A percentile compares a stretch with the other conserved stretches of the same genome.
Evolutionary conservation across 257 asterid genomes (phyloP).

Genomic region (Haberlea rhodopensis): DNA sequence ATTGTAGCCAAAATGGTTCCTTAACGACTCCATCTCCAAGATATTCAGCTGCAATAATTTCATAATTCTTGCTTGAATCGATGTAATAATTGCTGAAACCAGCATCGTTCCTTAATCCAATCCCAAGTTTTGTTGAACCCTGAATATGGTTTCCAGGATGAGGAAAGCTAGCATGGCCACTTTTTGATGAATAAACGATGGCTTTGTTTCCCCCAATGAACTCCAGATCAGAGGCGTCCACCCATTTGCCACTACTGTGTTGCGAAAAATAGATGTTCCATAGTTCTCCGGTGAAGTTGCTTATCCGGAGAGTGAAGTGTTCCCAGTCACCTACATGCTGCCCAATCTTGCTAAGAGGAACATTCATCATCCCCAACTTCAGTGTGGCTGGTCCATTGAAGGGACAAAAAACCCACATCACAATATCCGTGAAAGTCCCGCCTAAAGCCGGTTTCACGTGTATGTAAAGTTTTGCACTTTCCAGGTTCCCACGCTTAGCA

Average conservation of each 20-base stretch:
- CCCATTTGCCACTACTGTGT: slow-evolving; percentile 95
- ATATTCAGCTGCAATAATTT: slow-evolving; percentile 82
- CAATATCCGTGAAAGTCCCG: slow-evolving; percentile 85
- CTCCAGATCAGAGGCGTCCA: slow-evolving; percentile 65
- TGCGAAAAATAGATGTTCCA: slow-evolving; percentile 87
- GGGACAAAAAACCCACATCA: slow-evolving; percentile 87
- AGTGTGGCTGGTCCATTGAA: slow-evolving; percentile 84
- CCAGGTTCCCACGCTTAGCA: slow-evolving; percentile 61
- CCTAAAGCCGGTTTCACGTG: slow-evolving; percentile 90
- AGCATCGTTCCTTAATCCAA: slow-evolving; percentile 87
- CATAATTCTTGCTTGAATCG: slow-evolving; percentile 73
- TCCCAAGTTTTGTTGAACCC: slow-evolving; percentile 75
- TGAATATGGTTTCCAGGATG: slow-evolving; percentile 79
- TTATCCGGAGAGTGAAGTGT: slow-evolving; percentile 84
- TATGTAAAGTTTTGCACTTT: slow-evolving; percentile 68
- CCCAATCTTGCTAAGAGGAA: slow-evolving; percentile 65
- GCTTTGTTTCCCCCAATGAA: slow-evolving; percentile 75
- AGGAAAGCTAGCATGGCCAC: slow-evolving; percentile 90
- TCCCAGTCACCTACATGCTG: slow-evolving; percentile 98
- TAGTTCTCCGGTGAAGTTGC: slow-evolving; percentile 84
- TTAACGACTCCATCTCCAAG: slow-evolving; percentile 57
- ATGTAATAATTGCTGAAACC: slow-evolving; percentile 41
- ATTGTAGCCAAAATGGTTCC: slow-evolving; percentile 80
- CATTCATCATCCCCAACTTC: slow-evolving; percentile 59
- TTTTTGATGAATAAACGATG: slow-evolving; percentile 61